Conservation (phyloP, 768 basidiomycete species). For the Ramaria sp. region DNA sequence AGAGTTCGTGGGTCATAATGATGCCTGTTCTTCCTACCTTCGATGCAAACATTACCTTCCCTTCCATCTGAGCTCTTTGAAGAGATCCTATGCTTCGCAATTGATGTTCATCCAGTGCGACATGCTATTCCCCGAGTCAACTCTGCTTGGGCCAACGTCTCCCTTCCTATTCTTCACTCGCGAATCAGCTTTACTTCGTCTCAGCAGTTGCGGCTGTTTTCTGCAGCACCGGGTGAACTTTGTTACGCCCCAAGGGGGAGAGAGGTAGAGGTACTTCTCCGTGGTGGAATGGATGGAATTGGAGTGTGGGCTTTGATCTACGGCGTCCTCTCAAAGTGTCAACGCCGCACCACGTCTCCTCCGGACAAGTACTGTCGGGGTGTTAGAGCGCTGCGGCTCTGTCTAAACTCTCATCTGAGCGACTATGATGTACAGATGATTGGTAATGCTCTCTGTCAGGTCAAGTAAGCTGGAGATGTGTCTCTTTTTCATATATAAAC, state of each 20-base stretch:
- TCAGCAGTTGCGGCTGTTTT: slow-evolving; percentile 18
- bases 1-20: too few relatives aligned
- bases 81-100: not conserved
- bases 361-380: not conserved
- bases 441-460: slow-evolving; percentile 22
- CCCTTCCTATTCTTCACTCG: slow-evolving; percentile 14
- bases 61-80: not conserved
- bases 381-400: slow-evolving; percentile 24
- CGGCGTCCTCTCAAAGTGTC: slow-evolving; percentile 19
- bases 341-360: not conserved
- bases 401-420: slow-evolving; percentile 28
- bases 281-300: slow-evolving; percentile 20
- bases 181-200: slow-evolving; percentile 17
- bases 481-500: not conserved
- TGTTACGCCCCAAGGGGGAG: not conserved
- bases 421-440: slow-evolving; percentile 21
- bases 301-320: slow-evolving; percentile 19
- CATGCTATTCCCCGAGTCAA: not conserved
- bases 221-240: slow-evolving; percentile 15
- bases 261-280: slow-evolving; percentile 18
- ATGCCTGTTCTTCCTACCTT: too few relatives aligned
- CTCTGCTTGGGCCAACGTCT: not conserved
- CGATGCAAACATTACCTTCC: not conserved
- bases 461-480: slow-evolving; percentile 23
- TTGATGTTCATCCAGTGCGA: not conserved